Percentiles rank a stretch among this genome's conserved stretches.
Conservation (phyloP, 768 basidiomycete species). For the Chalciporus piperatus region DNA sequence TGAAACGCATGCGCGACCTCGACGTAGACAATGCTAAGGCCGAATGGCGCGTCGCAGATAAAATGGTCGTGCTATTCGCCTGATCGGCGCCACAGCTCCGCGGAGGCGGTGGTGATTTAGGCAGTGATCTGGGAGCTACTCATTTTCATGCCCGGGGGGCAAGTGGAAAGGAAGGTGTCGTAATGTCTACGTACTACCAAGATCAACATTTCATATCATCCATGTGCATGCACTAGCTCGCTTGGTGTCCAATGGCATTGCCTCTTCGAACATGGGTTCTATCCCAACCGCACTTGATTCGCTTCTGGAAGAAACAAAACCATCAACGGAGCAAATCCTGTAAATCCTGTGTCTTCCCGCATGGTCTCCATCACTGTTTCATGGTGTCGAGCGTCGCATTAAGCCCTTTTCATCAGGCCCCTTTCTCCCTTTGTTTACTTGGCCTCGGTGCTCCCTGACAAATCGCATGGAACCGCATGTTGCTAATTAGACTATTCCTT, state of each 20-base stretch:
- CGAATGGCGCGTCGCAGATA: slow-evolving; percentile 64
- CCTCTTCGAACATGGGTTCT: not conserved
- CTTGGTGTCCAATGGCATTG: slow-evolving; percentile 4
- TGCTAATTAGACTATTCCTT: too few species aligned
- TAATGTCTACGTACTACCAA: not conserved
- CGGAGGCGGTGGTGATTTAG: slow-evolving; percentile 7
- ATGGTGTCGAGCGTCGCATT: not conserved
- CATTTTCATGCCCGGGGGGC: not conserved
- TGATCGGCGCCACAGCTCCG: slow-evolving; percentile 20
- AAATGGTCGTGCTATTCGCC: slow-evolving; percentile 43
- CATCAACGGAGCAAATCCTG: not conserved
- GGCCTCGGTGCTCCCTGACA: not conserved
- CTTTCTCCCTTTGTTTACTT: not conserved
- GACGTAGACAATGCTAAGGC: slow-evolving; percentile 62
- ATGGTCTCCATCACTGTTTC: not conserved
- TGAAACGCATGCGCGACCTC: slow-evolving; percentile 58
- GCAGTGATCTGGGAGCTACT: not conserved
- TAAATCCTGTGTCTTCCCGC: not conserved
- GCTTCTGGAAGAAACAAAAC: not conserved
- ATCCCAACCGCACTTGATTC: not conserved
- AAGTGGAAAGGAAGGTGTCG: slow-evolving; percentile 2
- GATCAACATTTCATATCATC: not conserved
- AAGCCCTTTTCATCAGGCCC: too few species aligned
- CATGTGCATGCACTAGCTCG: not conserved
- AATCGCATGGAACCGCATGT: too few species aligned